Base-by-base conservation (phyloP, 495 filamentous ascomycete species). In the Lichenothelia convexa region DNA sequence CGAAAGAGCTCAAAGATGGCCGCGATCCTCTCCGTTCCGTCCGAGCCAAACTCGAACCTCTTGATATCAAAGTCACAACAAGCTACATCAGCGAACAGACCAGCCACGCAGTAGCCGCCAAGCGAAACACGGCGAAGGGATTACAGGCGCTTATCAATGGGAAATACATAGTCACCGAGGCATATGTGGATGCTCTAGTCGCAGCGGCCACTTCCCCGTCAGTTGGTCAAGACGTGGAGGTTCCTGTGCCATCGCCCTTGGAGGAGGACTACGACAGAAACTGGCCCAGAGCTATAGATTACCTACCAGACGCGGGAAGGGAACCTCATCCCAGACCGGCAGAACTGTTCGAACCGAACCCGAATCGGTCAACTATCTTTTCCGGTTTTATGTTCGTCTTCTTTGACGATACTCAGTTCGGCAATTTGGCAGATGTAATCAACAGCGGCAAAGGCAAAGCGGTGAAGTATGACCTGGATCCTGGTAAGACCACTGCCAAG, bases 331-430 rank as follows among this genome's bases (percentile, higher is more conserved):
- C 70, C 19, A 64, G 78, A 32, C 70, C 72, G 0, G 48, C 62
- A 0, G 63, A 70, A 29, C 60, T 71, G 11, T 87, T 91, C 50
- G 62, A 63, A 7, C 86, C 89, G 0, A 67, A 86, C 36, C 50
- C 66, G 0, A 50, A 57, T 4, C 65, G 89, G 13, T 53, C 63
- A 11, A 73, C 74, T 29, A 57, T 97, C 6, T 94, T 97, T 42
- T 71, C 82, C 19, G 82, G 79, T 15, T 89, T 81, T 39, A 86
- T 75, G 0, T 93, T 95, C 49, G 62, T 97, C 15, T 93, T 95
- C 41, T 79, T 82, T 21, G 75, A 87, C 37, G 49, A 64, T 27
- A 56, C 56, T n/a, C 91, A 95, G 47, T 86, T 75, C 49, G 72
- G 86, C 2, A 80, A 67, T 46, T 58, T 97, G 1, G 60, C 77